A percentile compares a stretch with the other conserved stretches of the same genome.
phyloP scores from a whole-genome alignment of 768 basidiomycete genomes.

The Ephemerocybe angulata region DNA sequence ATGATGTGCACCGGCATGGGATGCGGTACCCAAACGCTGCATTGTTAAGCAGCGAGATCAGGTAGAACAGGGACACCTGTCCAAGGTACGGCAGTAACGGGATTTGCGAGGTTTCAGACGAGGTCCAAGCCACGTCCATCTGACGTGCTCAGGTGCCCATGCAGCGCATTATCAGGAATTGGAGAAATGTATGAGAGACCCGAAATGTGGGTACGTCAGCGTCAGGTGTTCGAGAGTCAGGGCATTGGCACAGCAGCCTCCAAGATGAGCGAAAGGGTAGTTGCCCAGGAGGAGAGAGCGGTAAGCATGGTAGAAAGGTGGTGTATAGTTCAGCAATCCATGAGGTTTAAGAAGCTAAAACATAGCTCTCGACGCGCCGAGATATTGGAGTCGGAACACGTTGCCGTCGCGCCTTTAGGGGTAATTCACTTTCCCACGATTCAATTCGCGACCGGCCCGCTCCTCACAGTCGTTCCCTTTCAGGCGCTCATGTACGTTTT shows the following conservation, averaged over 20 bases:
- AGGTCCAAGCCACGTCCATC: slow-evolving; percentile 49
- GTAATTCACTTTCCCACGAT: too few relatives aligned
- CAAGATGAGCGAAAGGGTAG: slow-evolving; percentile 72
- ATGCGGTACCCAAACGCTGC: slow-evolving; percentile 83
- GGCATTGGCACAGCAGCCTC: slow-evolving; percentile 91
- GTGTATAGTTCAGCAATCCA: not conserved
- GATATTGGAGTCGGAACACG: too few relatives aligned
- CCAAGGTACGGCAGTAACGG: slow-evolving; percentile 70
- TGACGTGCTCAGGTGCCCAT: slow-evolving; percentile 61
- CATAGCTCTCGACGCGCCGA: too few relatives aligned
- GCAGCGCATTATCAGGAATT: slow-evolving; percentile 77
- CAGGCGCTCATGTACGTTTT: too few relatives aligned
- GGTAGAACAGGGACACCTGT: slow-evolving; percentile 80
- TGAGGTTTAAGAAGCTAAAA: not conserved
- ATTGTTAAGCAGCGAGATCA: slow-evolving; percentile 82
- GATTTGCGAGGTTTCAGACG: slow-evolving; percentile 60
- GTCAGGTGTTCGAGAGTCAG: slow-evolving; percentile 74
- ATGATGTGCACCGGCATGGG: slow-evolving; percentile 92
- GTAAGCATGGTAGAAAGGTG: slow-evolving; percentile 1
- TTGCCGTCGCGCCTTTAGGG: too few relatives aligned
- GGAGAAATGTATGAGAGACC: slow-evolving; percentile 80
- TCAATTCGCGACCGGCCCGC: too few relatives aligned
- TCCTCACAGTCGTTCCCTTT: too few relatives aligned
- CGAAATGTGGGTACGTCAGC: slow-evolving; percentile 61
- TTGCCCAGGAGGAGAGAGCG: slow-evolving; percentile 41